Conservation (phyloP, 305 asterid genomes). For the Withania somnifera region DNA sequence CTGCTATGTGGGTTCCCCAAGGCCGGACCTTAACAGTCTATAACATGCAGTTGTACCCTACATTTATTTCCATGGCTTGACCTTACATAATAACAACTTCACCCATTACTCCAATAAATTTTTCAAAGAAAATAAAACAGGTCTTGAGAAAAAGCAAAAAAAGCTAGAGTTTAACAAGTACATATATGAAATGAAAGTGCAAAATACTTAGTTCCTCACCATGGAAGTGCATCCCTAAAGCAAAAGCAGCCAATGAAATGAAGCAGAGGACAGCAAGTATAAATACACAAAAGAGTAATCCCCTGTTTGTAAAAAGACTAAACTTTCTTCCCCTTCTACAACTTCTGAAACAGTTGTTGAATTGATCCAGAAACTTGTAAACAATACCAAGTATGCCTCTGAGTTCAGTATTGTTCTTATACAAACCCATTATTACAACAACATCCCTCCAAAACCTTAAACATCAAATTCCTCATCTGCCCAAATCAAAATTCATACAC, state of each 20-base stretch:
- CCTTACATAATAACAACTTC: too few species aligned
- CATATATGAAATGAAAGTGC: neutral
- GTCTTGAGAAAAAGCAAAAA: too few species aligned
- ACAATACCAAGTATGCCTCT: too few species aligned
- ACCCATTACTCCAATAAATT: too few species aligned
- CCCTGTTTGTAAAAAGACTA: conserved; percentile 36
- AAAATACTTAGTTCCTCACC: conserved; percentile 28
- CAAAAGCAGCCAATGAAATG: conserved; percentile 46
- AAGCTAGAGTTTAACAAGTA: neutral
- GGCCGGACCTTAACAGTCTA: too few species aligned
- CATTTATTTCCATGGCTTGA: too few species aligned
- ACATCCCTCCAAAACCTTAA: conserved; percentile 19
- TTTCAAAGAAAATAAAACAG: too few species aligned
- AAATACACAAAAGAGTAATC: conserved; percentile 43
- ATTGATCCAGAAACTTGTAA: neutral
- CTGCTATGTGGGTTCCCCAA: too few species aligned
- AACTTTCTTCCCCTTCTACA: conserved; percentile 41
- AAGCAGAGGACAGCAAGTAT: conserved; percentile 44
- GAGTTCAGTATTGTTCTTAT: too few species aligned
- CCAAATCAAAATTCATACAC: neutral
- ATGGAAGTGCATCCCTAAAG: conserved; percentile 50
- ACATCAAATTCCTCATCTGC: conserved; percentile 41
- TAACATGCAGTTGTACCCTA: too few species aligned
- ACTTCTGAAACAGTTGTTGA: neutral
- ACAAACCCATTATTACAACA: conserved; percentile 20